Evolutionary conservation across 2,329 filamentous ascomycete species (phyloP).

Genomic region (Diaporthe batatas): DNA sequence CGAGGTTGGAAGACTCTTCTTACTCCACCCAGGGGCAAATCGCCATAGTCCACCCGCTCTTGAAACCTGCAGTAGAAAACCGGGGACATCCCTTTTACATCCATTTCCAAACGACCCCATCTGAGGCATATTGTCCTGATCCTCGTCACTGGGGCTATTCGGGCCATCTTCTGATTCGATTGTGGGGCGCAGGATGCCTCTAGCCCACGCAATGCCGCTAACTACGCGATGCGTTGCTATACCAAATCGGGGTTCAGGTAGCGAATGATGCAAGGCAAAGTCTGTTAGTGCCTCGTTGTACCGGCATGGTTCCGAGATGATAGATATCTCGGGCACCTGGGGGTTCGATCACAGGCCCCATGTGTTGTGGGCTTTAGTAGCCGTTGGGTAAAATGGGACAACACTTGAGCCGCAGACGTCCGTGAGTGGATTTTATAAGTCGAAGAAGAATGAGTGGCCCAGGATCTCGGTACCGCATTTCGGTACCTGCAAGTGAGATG

Average conservation of each 20-base stretch:
- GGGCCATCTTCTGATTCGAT: conserved; percentile 7
- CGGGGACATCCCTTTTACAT: not conserved
- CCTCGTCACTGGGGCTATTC: conserved; percentile 13
- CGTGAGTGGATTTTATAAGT: not conserved
- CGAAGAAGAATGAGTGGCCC: not conserved
- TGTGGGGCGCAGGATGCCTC: conserved; percentile 15
- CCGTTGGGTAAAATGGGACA: not conserved
- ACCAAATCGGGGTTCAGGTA: too few species aligned
- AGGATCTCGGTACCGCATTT: not conserved
- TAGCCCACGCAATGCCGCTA: conserved; percentile 13
- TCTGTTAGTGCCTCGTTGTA: too few species aligned
- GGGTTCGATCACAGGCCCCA: not conserved
- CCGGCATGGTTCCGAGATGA: not conserved
- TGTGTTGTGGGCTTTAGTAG: conserved; percentile 3
- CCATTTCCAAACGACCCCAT: conserved; percentile 15
- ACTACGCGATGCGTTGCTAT: conserved; percentile 1
- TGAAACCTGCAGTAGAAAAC: conserved; percentile 22
- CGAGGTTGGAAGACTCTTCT: conserved; percentile 21
- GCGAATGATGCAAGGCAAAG: too few species aligned
- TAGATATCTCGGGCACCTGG: not conserved
- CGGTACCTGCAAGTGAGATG: not conserved
- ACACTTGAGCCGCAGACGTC: not conserved
- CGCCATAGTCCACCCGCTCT: conserved; percentile 11
- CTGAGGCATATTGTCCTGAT: conserved; percentile 11
- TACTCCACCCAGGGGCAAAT: conserved; percentile 18